Base-by-base conservation (phyloP, 2,329 filamentous ascomycete species). In the Penicillium sp. region DNA sequence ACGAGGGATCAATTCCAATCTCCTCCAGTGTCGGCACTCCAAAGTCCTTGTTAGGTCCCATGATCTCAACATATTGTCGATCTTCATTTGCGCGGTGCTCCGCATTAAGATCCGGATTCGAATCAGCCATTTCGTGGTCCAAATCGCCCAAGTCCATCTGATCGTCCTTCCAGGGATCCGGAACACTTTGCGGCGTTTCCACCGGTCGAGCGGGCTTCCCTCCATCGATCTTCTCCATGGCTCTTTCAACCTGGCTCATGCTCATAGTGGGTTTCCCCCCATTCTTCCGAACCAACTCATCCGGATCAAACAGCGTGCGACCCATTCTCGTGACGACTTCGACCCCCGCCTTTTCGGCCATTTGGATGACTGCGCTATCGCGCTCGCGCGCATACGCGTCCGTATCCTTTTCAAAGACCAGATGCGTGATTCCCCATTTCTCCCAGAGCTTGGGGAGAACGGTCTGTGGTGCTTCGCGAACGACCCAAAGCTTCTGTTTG, bases 331-430 rank as follows among this genome's bases (percentile, higher is more conserved):
- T 68, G n/a, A 90, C 71, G 18, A 90, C 83, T 58, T 85, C 63
- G 1, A 90, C 82, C 1, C 85, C 85, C 0, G 83, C 81, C 39
- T 80, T 69, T 54, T 77, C 71, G 4, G 85, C 85, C n/a, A 83
- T 67, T 12, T 74, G 66, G 32, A 75, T 67, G 9, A 90, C 76
- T 13, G 72, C 68, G 1, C 73, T 73, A 65, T 90, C 86, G 43
- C 86, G 70, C 36, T 81, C 76, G 12, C 79, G 75, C 4, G 75
- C 85, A 67, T 90, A 90, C 0, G 83, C 75, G 70, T 90, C 86
- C 0, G 85, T 88, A 58, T 90, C 86, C 59, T 84, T 86, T 63
- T 90, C 86, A 57, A 89, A 90, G 0, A 89, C 85, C 4, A 90
- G 68, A 66, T 90, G 86, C 0, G 85, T 86, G 26, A 88, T 81